Evolutionary conservation across 2,329 filamentous ascomycete genomes (phyloP), one percentile per base, ranked within the genome.

Genomic region (Colletotrichum melonis): DNA sequence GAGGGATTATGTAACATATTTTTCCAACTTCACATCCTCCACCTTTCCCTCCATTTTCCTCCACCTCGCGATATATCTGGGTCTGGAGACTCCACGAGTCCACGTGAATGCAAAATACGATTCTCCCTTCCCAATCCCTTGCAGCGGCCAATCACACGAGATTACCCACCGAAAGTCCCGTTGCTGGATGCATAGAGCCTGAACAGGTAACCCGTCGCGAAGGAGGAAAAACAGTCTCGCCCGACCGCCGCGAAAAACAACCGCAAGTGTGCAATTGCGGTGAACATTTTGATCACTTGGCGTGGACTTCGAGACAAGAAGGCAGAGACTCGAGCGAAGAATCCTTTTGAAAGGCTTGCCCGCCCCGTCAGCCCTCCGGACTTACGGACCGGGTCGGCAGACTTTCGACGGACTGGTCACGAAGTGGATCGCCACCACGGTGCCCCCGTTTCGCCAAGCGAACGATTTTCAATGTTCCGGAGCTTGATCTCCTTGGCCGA

Each of bases 1-100:
- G 26, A 16, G 26, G 24, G 30, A 49, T 71, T 72, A 68, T 62
- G 69, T 68, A 63, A 68, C 22, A 42, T 1, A 42, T 42, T 42
- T 42, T 42, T 42, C 7, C 14, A 26, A 54, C 35, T 49, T 49
- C 8, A 8, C 19, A 22, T 49, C 8, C 42, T 49, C 38, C 38
- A 42, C 38, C 42, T 49, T 49, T 46, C 28, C 7, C 28, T n/a
- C 19, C 54, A 14, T 22, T 52, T 54, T 52, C 32, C 52, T 63
- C 42, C 6, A 14, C 19, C 56, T 22, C 5, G 26, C 26, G 35
- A 46, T 22, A 22, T 62, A 19, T 35, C 24, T 54, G 35, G 54
- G 46, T 16, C 38, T 42, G 38, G 38, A 42, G 38, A 42, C 14
- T 42, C 38, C 38, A 42, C 38, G 60, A 65, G 19, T 52, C 46